phyloP scores from a whole-genome alignment of 306 rosid genomes.

The Cicer judaicum region DNA sequence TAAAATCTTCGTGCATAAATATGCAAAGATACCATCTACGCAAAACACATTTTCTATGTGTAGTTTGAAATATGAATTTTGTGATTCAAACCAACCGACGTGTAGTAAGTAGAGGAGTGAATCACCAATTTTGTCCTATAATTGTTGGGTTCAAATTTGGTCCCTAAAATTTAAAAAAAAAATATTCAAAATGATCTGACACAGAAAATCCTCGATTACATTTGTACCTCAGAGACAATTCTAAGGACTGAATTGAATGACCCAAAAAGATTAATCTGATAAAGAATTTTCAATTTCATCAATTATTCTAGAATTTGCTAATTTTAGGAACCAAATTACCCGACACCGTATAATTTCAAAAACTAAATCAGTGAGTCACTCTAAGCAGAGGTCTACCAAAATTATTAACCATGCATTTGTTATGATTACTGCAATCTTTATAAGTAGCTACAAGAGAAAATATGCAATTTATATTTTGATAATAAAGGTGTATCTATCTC shows the following conservation, averaged over 20 bases:
- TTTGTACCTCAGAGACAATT: not conserved
- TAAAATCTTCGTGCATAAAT: not conserved
- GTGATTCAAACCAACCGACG: slow-evolving; percentile 13
- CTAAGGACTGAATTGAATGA: not conserved
- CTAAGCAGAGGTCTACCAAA: not conserved
- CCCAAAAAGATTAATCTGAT: not conserved
- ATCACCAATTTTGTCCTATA: not conserved
- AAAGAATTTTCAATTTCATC: not conserved
- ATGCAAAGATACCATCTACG: not conserved
- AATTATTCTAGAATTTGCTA: not conserved
- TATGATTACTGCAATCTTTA: slow-evolving; percentile 12
- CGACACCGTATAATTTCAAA: not conserved
- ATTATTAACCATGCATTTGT: slow-evolving; percentile 17
- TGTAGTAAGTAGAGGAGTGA: not conserved
- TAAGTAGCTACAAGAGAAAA: not conserved
- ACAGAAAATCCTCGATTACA: not conserved
- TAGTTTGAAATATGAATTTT: slow-evolving; percentile 17
- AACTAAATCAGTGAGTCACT: not conserved
- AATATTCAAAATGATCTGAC: not conserved
- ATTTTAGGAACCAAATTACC: not conserved
- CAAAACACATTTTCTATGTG: not conserved
- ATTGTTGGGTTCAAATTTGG: not conserved
- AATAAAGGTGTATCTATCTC: not conserved
- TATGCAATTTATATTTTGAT: not conserved
- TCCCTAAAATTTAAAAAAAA: not conserved